phyloP scores from a whole-genome alignment of 495 filamentous ascomycete species.

The Bacidia rubella region DNA sequence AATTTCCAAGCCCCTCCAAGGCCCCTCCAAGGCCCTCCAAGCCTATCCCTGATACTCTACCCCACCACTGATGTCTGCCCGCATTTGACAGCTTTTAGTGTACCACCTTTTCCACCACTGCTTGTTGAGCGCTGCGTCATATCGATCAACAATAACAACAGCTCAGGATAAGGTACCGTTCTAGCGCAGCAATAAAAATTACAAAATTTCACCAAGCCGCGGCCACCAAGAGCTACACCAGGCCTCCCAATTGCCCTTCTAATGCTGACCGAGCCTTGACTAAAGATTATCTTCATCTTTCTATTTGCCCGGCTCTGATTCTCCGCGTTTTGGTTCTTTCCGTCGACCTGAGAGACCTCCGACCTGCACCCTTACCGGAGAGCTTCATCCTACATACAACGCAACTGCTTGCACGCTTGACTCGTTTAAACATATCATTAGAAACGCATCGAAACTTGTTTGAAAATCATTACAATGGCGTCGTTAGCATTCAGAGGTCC shows the following conservation, averaged over 20 bases:
- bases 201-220: not conserved
- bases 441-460: no score
- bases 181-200: not conserved
- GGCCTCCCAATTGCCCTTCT: not conserved
- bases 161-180: no score
- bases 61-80: not conserved
- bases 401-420: no score
- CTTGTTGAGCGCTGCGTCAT: not conserved
- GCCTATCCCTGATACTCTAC: no score
- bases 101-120: not conserved
- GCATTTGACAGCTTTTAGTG: not conserved
- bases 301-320: not conserved
- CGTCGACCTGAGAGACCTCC: not conserved
- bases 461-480: no score
- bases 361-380: not conserved
- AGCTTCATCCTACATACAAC: not conserved
- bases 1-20: no score
- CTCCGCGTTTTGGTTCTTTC: not conserved
- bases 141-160: not conserved
- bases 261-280: not conserved
- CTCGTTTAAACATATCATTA: no score
- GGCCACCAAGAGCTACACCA: no score
- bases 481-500: not conserved
- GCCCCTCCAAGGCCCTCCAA: no score
- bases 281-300: not conserved